Percentiles rank a stretch among this genome's conserved stretches.
Conservation (phyloP, 805 yeast genomes). For the Yarrowia alimentaria region DNA sequence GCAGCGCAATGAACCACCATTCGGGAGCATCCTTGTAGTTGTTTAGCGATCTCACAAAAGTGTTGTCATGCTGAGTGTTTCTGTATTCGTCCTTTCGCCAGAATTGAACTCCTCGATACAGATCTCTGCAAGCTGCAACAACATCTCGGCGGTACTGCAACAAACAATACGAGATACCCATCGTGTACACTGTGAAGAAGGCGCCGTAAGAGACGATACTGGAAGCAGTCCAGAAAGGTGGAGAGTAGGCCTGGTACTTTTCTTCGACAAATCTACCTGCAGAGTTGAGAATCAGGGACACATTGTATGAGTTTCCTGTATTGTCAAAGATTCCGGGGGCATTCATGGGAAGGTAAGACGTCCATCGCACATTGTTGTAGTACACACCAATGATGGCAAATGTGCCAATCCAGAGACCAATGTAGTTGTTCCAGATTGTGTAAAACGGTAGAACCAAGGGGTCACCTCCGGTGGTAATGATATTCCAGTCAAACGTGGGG, state of each 20-base stretch:
- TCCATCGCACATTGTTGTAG: slow-evolving; percentile 55
- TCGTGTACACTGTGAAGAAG: slow-evolving; percentile 55
- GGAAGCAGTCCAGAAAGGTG: slow-evolving; percentile 64
- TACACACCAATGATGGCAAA: slow-evolving; percentile 48
- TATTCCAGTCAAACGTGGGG: slow-evolving; percentile 54
- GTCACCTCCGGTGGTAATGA: slow-evolving; percentile 45
- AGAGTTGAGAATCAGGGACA: slow-evolving; percentile 46
- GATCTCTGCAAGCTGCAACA: slow-evolving; percentile 31
- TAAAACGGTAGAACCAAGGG: no score
- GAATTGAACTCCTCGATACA: neutral
- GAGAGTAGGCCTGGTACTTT: slow-evolving; percentile 58
- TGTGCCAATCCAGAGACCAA: slow-evolving; percentile 47
- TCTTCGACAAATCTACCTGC: slow-evolving; percentile 42
- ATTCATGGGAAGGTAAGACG: slow-evolving; percentile 59
- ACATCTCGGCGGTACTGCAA: slow-evolving; percentile 29
- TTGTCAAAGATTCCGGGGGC: slow-evolving; percentile 53
- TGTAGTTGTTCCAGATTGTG: slow-evolving; percentile 35
- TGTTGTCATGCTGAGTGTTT: slow-evolving; percentile 38
- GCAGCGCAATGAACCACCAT: slow-evolving; percentile 50
- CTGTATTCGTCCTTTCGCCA: neutral
- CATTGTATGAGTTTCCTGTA: slow-evolving; percentile 50
- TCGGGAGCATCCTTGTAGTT: slow-evolving; percentile 53
- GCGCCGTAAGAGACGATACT: slow-evolving; percentile 49
- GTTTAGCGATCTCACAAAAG: slow-evolving; percentile 51
- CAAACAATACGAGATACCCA: slow-evolving; percentile 47